Evolutionary conservation across 805 yeast species (phyloP).

Genomic region (Suhomyces sp.): DNA sequence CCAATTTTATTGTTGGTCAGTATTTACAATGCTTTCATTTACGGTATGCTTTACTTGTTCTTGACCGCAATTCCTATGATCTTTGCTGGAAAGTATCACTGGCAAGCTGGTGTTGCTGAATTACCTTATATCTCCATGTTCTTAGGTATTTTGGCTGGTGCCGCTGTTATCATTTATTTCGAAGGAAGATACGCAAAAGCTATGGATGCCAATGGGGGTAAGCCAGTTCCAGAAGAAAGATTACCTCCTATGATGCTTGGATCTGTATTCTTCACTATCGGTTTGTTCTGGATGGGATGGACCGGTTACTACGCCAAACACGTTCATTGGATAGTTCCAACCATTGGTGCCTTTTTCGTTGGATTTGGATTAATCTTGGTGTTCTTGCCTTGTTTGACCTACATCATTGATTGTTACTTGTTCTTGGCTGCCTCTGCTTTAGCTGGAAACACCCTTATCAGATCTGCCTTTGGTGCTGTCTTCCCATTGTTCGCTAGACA

Average conservation of each 20-base stretch:
- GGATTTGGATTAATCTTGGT: constrained; percentile 52
- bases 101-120: constrained; percentile 23
- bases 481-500: constrained; percentile 60
- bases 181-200: constrained; percentile 29
- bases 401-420: constrained; percentile 60
- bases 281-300: constrained; percentile 88
- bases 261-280: constrained; percentile 68
- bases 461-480: constrained; percentile 59
- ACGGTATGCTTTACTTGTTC: constrained; percentile 46
- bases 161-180: constrained; percentile 27
- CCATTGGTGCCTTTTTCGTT: constrained; percentile 42
- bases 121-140: constrained; percentile 35
- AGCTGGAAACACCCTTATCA: constrained; percentile 60
- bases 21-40: constrained; percentile 49
- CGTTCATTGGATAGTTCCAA: constrained; percentile 79
- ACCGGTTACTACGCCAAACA: constrained; percentile 69
- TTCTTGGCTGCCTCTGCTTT: constrained; percentile 61
- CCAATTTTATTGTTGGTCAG: constrained; percentile 45
- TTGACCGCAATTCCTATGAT: constrained; percentile 46
- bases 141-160: constrained; percentile 36
- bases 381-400: constrained; percentile 60
- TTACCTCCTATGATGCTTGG: constrained; percentile 75
- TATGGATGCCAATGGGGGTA: constrained; percentile 39
- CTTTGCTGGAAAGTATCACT: constrained; percentile 39
- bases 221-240: constrained; percentile 75